Evolutionary conservation across 306 rosid species (phyloP), one percentile per base, ranked within the genome.

Genomic region (Alnus rubra): DNA sequence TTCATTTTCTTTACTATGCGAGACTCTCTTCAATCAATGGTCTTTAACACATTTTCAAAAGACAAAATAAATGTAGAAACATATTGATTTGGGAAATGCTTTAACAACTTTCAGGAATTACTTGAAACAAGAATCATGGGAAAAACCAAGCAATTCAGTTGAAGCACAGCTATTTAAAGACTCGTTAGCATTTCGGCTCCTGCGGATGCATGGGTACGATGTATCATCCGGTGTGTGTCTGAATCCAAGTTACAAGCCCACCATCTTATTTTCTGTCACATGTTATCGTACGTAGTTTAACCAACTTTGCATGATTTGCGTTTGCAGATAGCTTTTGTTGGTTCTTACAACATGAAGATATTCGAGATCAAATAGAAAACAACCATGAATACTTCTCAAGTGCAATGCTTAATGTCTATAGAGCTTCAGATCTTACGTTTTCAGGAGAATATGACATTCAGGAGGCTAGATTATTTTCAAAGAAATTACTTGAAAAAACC

Each of bases 401-500:
- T 65, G 78, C 76, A 2, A 30, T 88, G 81, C 56, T 88, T 48
- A 85, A 81, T 3, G 67, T 85, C 2, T 73, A 75, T 18, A 85
- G 78, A 78, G 87, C 91, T 31, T 74, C 88, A 2, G 78, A 88
- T 50, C 58, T 88, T 39, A 74, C 71, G 73, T 85, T 88, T 39
- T 31, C 39, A 1, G 85, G 59, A 73, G 91, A 85, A 79, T 64
- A 73, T 76, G 86, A 81, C 55, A 73, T 83, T 2, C 76, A 83
- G 49, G 83, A 88, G 59, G 86, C 84, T 8, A 85, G 63, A 55
- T 65, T 16, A 4, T 88, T 85, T 83, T 79, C 89, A 7, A 71
- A 75, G 53, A 74, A 79, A 49, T 11, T 83, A 18, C 80, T 85
- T 53, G 73, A 79, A 15, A 88, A 85, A 50, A 7, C 71, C 59